These are phyloP conservation scores for Hirsutella rhossiliensis DNA, from an alignment of 2,329 filamentous ascomycete genomes.

Conservation along the genomic window DNA sequence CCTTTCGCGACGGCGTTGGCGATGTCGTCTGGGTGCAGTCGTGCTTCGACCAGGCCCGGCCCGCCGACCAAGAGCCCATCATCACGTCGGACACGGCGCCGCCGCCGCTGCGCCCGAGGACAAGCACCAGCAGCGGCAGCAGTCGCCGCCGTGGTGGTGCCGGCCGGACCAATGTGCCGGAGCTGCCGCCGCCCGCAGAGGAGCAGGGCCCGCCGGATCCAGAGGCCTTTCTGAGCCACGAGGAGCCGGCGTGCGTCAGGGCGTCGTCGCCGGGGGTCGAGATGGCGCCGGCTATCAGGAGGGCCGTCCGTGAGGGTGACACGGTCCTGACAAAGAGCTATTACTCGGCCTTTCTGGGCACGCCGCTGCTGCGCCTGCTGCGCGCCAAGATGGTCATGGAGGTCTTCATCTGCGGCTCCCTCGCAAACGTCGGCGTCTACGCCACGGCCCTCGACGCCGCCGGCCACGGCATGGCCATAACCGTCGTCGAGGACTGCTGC, in stretches of 20 bases:
- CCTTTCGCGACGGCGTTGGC: slow-evolving; percentile 55
- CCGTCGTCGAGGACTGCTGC: slow-evolving; percentile 77
- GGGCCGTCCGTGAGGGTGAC: slow-evolving; percentile 34
- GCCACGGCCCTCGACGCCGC: slow-evolving; percentile 88
- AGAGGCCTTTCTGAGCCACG: slow-evolving; percentile 35
- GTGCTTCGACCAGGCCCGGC: slow-evolving; percentile 52
- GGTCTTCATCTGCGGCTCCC: slow-evolving; percentile 75
- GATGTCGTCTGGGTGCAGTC: slow-evolving; percentile 79
- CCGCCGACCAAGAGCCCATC: slow-evolving; percentile 41
- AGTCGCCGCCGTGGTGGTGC: not conserved
- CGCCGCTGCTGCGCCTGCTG: slow-evolving; percentile 60
- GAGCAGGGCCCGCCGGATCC: slow-evolving; percentile 11
- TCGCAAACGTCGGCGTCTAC: slow-evolving; percentile 80
- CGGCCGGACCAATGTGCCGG: not conserved
- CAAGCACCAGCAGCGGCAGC: too few relatives aligned
- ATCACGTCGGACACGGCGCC: slow-evolving; percentile 25
- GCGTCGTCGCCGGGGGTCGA: slow-evolving; percentile 31
- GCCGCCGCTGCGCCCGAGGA: not conserved
- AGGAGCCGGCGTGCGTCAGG: slow-evolving; percentile 29
- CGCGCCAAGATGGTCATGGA: slow-evolving; percentile 83
- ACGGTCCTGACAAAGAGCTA: slow-evolving; percentile 54
- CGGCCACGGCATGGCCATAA: slow-evolving; percentile 76
- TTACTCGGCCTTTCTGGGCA: slow-evolving; percentile 79
- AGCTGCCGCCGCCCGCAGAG: not conserved
- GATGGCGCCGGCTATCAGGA: slow-evolving; percentile 29